These are phyloP conservation scores for Paraphaeosphaeria minitans DNA, from an alignment of 2,329 filamentous ascomycete genomes.

Conservation along the genomic window DNA sequence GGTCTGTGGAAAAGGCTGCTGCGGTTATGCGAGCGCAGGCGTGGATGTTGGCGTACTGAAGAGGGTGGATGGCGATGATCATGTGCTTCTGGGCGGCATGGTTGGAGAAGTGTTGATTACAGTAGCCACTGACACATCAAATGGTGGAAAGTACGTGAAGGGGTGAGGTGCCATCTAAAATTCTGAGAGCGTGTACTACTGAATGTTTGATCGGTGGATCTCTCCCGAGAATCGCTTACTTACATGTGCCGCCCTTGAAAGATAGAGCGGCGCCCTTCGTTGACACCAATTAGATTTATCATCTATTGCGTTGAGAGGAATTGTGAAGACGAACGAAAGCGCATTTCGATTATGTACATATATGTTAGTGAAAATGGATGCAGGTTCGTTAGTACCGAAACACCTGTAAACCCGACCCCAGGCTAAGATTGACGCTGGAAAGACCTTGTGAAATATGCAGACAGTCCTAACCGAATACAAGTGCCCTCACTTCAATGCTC, in stretches of 20 bases:
- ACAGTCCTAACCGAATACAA: conserved; percentile 73
- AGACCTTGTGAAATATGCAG: not conserved
- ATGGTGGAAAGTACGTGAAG: not conserved
- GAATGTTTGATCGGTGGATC: not conserved
- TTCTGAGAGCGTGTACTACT: not conserved
- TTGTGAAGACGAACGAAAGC: not conserved
- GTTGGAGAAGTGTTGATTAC: not conserved
- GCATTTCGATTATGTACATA: too few species aligned
- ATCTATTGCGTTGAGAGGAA: not conserved
- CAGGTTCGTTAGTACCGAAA: not conserved
- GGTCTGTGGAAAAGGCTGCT: conserved; percentile 5
- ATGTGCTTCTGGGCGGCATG: not conserved
- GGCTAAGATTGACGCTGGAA: not conserved
- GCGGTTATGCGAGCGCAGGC: conserved; percentile 9
- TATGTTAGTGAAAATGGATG: too few species aligned
- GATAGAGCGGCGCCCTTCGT: not conserved
- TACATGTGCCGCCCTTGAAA: not conserved
- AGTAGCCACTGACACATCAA: too few species aligned
- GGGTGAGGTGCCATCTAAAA: not conserved
- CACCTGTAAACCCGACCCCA: too few species aligned
- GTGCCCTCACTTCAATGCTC: conserved; percentile 85
- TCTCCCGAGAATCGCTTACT: not conserved
- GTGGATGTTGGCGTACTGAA: conserved; percentile 5
- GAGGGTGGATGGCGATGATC: not conserved
- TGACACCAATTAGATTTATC: not conserved